Conservation (phyloP, 768 basidiomycete genomes). For the Tremella fuciformis region DNA sequence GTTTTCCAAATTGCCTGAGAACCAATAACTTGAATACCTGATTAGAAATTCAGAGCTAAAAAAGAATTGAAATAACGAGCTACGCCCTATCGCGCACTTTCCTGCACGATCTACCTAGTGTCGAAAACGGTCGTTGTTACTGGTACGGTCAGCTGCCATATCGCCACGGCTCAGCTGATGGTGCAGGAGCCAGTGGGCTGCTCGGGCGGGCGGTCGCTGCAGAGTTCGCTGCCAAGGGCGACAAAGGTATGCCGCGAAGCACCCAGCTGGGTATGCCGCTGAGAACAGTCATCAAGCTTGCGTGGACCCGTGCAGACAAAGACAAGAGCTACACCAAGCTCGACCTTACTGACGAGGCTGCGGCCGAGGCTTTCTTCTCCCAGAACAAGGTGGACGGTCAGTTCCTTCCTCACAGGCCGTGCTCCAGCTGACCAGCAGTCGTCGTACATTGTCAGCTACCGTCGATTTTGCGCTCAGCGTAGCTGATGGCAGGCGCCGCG, state of each 20-base stretch:
- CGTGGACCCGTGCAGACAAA: conserved; percentile 63
- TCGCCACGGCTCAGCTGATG: not conserved
- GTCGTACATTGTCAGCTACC: conserved; percentile 70
- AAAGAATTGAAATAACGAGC: no score
- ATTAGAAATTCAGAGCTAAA: no score
- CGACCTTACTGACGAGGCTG: conserved; percentile 64
- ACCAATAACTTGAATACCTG: no score
- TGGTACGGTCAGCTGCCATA: not conserved
- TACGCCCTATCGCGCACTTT: no score
- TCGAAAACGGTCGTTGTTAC: not conserved
- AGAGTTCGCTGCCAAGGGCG: conserved; percentile 58
- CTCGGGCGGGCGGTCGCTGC: conserved; percentile 74
- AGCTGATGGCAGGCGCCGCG: conserved; percentile 60
- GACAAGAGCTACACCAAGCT: conserved; percentile 57
- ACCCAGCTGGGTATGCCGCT: not conserved
- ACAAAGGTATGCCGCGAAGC: conserved; percentile 34
- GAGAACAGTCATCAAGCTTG: conserved; percentile 64
- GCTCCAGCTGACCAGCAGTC: conserved; percentile 49
- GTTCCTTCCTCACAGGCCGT: conserved; percentile 33
- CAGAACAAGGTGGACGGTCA: conserved; percentile 68
- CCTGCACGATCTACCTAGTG: no score
- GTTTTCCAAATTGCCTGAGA: no score
- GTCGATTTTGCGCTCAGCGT: no score
- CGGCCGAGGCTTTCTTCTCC: conserved; percentile 60
- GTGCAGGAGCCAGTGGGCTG: conserved; percentile 82